Percentiles rank a stretch among this genome's conserved stretches.
phyloP scores from a whole-genome alignment of 176 grass and related monocot genomes.

The Raddia distichophylla region DNA sequence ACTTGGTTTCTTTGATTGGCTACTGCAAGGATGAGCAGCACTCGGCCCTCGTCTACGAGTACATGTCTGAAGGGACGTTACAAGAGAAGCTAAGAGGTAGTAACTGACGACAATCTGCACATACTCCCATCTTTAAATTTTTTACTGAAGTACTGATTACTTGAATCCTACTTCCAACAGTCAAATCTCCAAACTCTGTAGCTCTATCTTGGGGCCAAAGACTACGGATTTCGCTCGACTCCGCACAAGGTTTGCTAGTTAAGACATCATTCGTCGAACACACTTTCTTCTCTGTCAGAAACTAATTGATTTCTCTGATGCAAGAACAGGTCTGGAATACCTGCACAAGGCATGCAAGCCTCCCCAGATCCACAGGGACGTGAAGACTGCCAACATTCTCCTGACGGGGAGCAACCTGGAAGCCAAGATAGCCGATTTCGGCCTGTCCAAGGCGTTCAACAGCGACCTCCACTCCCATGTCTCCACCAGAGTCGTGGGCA shows the following conservation, averaged over 20 bases:
- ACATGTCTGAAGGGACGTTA: constrained; percentile 59
- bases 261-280: not conserved
- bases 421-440: constrained; percentile 68
- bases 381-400: constrained; percentile 66
- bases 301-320: not conserved
- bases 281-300: not conserved
- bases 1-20: constrained; percentile 61
- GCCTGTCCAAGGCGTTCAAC: constrained; percentile 55
- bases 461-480: constrained; percentile 45
- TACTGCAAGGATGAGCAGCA: constrained; percentile 58
- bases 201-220: constrained; percentile 47
- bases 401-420: constrained; percentile 44
- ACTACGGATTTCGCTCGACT: constrained; percentile 54
- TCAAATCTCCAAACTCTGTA: constrained; percentile 28
- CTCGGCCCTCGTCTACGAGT: constrained; percentile 55
- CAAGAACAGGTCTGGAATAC: constrained; percentile 50
- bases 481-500: constrained; percentile 51
- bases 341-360: constrained; percentile 55
- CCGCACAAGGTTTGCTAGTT: constrained; percentile 52
- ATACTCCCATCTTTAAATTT: not conserved
- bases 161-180: constrained; percentile 5
- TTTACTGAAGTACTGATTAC: not conserved
- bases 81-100: constrained; percentile 59
- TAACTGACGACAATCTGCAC: not conserved
- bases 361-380: constrained; percentile 54